phyloP scores from a whole-genome alignment of 2,329 filamentous ascomycete genomes.

The Xylaria sp. region DNA sequence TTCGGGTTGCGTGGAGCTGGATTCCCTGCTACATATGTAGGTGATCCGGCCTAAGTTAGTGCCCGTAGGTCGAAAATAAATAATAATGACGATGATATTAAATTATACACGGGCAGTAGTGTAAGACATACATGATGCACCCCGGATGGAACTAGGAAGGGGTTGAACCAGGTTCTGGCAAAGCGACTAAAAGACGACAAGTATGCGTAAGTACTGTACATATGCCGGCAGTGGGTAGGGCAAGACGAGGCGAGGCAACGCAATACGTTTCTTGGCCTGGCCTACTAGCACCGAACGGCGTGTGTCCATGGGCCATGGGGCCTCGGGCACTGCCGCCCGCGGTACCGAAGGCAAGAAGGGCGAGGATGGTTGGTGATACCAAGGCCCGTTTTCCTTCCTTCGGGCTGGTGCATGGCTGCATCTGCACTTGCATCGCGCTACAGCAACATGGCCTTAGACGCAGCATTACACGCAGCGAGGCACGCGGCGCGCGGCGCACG shows the following conservation, averaged over 20 bases:
- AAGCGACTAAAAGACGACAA: constrained; percentile 3
- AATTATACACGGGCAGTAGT: constrained; percentile 18
- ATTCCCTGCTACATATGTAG: not conserved
- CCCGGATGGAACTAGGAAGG: constrained; percentile 31
- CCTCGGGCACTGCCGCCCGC: not conserved
- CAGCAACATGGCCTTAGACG: constrained; percentile 17
- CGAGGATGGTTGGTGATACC: not conserved
- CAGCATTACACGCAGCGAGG: constrained; percentile 26
- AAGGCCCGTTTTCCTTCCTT: constrained; percentile 11
- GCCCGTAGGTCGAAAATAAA: constrained; percentile 7
- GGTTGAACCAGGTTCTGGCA: constrained; percentile 24
- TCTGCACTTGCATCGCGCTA: constrained; percentile 26
- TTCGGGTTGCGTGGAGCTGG: constrained; percentile 20
- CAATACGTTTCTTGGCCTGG: constrained; percentile 11
- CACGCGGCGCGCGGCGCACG: constrained; percentile 26
- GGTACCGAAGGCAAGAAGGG: not conserved
- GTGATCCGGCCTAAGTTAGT: constrained; percentile 13
- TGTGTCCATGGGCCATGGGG: constrained; percentile 1
- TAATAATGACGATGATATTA: constrained; percentile 15
- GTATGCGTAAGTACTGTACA: constrained; percentile 22
- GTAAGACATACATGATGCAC: constrained; percentile 38
- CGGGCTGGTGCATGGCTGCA: constrained; percentile 23
- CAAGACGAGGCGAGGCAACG: constrained; percentile 5
- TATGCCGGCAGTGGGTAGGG: constrained; percentile 14
- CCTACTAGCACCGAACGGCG: constrained; percentile 7